Conservation (phyloP, 495 filamentous ascomycete species). For the Choiromyces venosus region DNA sequence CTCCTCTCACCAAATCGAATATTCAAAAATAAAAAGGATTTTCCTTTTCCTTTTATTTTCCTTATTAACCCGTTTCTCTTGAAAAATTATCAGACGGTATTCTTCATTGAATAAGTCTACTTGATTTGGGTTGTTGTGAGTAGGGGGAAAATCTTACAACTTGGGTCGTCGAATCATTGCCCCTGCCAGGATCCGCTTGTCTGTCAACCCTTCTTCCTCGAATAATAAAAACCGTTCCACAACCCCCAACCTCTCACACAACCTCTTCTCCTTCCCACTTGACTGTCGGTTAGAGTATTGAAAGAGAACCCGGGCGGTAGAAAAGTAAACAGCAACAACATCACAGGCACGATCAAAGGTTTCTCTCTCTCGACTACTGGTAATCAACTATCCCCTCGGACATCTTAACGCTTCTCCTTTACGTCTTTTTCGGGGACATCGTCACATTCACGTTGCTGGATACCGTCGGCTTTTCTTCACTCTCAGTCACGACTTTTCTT, state of each 20-base stretch:
- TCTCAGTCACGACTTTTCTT: conserved; percentile 30
- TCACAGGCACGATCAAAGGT: not conserved
- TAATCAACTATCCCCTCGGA: conserved; percentile 18
- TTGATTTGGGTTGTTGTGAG: conserved; percentile 12
- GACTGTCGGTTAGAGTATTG: conserved; percentile 16
- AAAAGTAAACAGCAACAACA: conserved; percentile 2
- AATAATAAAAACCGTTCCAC: conserved; percentile 5
- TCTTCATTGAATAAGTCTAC: conserved; percentile 9
- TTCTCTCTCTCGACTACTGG: conserved; percentile 25
- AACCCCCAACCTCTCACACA: conserved; percentile 6
- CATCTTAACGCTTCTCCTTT: conserved; percentile 19
- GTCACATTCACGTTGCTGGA: conserved; percentile 19
- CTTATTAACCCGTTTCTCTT: not conserved
- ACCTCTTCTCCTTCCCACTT: conserved; percentile 32
- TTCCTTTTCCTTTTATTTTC: not conserved
- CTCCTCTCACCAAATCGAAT: conserved; percentile 6
- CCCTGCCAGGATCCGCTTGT: conserved; percentile 16
- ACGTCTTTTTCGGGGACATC: conserved; percentile 7
- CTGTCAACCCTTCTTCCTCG: not conserved
- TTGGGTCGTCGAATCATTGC: conserved; percentile 32
- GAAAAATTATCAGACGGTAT: conserved; percentile 3
- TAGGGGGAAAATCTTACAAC: conserved; percentile 26
- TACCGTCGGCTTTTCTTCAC: conserved; percentile 32
- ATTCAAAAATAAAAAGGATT: conserved; percentile 9
- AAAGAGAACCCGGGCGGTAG: not conserved